phyloP scores from a whole-genome alignment of 306 rosid genomes.

The Prunus padus region DNA sequence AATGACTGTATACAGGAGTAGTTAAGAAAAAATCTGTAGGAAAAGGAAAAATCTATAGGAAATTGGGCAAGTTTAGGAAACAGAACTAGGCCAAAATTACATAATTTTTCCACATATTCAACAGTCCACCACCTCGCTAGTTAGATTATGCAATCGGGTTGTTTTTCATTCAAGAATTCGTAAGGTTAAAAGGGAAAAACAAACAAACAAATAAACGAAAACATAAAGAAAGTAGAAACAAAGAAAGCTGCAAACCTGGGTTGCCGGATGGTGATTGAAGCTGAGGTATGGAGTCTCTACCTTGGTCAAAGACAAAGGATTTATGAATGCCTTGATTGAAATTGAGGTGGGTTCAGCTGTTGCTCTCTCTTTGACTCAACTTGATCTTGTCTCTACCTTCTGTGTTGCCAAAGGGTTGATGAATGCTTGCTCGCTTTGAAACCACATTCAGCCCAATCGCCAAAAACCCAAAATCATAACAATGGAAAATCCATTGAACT shows the following conservation, averaged over 20 bases:
- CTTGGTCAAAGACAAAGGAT: too few relatives aligned
- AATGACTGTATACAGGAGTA: too few relatives aligned
- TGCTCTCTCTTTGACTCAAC: background rate
- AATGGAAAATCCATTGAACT: background rate
- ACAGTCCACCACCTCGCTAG: background rate
- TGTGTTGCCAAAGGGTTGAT: background rate
- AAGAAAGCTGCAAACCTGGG: too few relatives aligned
- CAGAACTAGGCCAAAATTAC: background rate
- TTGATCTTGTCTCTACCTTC: background rate
- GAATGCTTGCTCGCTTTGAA: background rate
- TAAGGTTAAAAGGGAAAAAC: background rate
- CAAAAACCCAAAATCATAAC: background rate
- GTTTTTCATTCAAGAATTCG: background rate
- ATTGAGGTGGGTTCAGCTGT: background rate
- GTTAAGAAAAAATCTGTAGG: too few relatives aligned
- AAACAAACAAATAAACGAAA: background rate
- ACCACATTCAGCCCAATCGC: background rate
- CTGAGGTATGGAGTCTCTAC: too few relatives aligned
- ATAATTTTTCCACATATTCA: background rate
- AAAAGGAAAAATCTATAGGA: background rate
- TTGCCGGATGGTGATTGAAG: too few relatives aligned
- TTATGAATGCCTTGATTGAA: too few relatives aligned
- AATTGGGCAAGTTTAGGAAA: background rate
- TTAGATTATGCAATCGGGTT: background rate
- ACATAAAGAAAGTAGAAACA: background rate